Base-by-base conservation (phyloP, 805 yeast genomes). In the Myxozyma neglecta region DNA sequence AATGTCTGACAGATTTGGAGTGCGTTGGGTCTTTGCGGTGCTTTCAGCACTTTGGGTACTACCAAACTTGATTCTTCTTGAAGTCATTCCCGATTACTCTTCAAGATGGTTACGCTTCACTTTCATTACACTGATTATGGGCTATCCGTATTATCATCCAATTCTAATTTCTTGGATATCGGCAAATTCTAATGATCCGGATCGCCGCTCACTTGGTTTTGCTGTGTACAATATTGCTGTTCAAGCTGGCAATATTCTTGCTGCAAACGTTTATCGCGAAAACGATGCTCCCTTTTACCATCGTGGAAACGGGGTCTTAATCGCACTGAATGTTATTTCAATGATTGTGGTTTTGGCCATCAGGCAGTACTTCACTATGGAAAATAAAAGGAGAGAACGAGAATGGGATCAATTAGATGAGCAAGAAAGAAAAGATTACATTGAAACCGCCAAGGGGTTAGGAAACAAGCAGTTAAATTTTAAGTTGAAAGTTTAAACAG, bases 211-310 rank as follows among this genome's bases (percentile, higher is more conserved):
- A 0, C 84, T 86, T 4, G 80, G 86, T 14, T 83, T 89, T 0
- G 85, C 90, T 0, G 63, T 86, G 42, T 85, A 82, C 70, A 87
- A 86, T 68, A 85, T 86, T 77, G 80, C 79, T 69, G 85, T 83
- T 0, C 91, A 87, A 69, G 76, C 82, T 0, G 88, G 85, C 1
- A 71, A 76, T 29, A 84, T 87, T 51, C 74, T 81, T 7, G 76
- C 84, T 3, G 75, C 85, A 14, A 82, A 86, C 68, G 79, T 87
- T 10, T 87, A 87, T 72, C 73, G 85, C 54, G 71, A 71, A 1
- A 79, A 77, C 46, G 92, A 87, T 69, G 77, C 76, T 46, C 92
- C 91, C 1, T 69, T 77, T 36, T 88, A 88, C 70, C 79, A 78
- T 47, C 72, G 79, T 18, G 93, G 91, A 51, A 85, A 87, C 64